Base-by-base conservation (phyloP, 2,329 filamentous ascomycete genomes). In the Monosporascus sp. region DNA sequence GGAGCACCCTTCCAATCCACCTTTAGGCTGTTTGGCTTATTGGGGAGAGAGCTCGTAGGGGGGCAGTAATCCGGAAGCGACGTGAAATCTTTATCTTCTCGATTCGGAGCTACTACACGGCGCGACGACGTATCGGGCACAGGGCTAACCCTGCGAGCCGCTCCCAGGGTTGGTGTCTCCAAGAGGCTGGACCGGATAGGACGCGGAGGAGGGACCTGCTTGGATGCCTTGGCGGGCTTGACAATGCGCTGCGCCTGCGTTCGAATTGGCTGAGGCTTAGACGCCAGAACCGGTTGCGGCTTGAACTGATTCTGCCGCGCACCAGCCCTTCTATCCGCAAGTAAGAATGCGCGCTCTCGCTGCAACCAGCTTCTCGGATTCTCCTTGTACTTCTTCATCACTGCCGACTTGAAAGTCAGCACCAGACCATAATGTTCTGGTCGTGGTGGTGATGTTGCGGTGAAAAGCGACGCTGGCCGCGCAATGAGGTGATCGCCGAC, bases 1-100 rank as follows among this genome's bases (percentile, higher is more conserved):
- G 86, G 81, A 56, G 84, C 82, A 7, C 89, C 89, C 73, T 92
- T 94, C 89, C 90, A 95, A 57, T 95, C 90, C 25, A 89, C 85
- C 75, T 92, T 93, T 61, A 94, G 79, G 43, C 80, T 82, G 68
- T 89, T 90, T 49, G 80, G 73, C 63, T 85, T 85, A 59, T 75
- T 73, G 7, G 85, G 83, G 4, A 94, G 79, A 2, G 86, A 85
- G 52, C 76, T 72, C 43, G 84, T 65, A 0, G 88, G 84, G 45
- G 90, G 90, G 49, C 84, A 90, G 67, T 80, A 89, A 68, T 96
- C 83, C 6, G 80, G 79, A 35, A 95, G 76, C 3, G 83, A 75
- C 46, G 79, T 75, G 70, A 89, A 96, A 68, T 95, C 87, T 66
- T 88, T 90, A 67, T 96, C 90, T 68, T 94, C 90, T 37, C 89